Evolutionary conservation across 345 rosid genomes (phyloP).

Genomic region (Hevea brasiliensis): DNA sequence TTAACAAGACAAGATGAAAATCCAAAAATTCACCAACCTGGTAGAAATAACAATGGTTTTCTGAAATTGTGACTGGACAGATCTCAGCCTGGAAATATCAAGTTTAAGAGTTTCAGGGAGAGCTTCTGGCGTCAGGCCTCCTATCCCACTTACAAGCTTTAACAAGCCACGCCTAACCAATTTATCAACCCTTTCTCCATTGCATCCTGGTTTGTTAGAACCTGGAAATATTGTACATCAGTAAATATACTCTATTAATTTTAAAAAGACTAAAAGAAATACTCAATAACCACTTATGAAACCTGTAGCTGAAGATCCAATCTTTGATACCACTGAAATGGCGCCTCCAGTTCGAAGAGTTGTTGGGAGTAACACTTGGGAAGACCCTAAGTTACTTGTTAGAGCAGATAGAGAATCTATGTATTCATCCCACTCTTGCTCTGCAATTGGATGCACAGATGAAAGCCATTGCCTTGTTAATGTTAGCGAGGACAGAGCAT

Average conservation of each 20-base stretch:
- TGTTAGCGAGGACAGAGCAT: slow-evolving; percentile 50
- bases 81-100: slow-evolving; percentile 6
- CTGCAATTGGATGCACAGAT: slow-evolving; percentile 29
- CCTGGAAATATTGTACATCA: background rate
- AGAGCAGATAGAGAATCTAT: slow-evolving; percentile 2
- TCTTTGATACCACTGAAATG: background rate
- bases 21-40: background rate
- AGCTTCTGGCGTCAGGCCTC: slow-evolving; percentile 13
- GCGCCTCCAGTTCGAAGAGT: slow-evolving; percentile 15
- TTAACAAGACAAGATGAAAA: background rate
- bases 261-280: background rate
- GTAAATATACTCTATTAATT: background rate
- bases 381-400: background rate
- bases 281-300: background rate
- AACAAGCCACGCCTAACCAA: slow-evolving; percentile 14
- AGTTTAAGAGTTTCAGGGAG: slow-evolving; percentile 17
- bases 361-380: slow-evolving; percentile 8
- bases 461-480: slow-evolving; percentile 62
- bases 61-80: slow-evolving; percentile 21
- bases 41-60: slow-evolving; percentile 12
- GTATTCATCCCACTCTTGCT: slow-evolving; percentile 21
- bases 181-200: slow-evolving; percentile 10
- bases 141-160: slow-evolving; percentile 11
- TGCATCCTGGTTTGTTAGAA: slow-evolving; percentile 8
- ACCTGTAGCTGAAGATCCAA: slow-evolving; percentile 14